These are phyloP conservation scores for Aurantiochytrium sp. DNA, from an alignment of 108 stramenopile species.

Conservation along the genomic window DNA sequence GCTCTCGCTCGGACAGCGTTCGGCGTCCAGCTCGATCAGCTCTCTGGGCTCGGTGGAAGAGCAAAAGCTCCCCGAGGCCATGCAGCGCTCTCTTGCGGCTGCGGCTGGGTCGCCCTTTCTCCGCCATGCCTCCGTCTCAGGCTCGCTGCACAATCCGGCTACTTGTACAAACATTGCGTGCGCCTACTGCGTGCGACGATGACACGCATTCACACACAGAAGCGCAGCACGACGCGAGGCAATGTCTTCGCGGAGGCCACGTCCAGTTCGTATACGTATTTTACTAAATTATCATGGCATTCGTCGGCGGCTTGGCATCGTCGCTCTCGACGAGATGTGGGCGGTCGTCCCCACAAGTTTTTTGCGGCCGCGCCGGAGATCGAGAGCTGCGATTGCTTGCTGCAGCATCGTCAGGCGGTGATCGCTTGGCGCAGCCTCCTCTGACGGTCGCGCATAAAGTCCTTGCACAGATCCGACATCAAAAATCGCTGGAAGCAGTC, in stretches of 20 bases:
- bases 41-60: not conserved
- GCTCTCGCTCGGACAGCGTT: not conserved
- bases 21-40: not conserved
- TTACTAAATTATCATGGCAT: too few species aligned
- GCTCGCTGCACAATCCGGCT: not conserved
- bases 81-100: not conserved
- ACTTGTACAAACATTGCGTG: not conserved
- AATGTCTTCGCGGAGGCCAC: not conserved
- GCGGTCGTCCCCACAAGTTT: too few species aligned
- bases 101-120: not conserved
- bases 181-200: not conserved
- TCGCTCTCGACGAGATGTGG: too few species aligned
- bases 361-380: too few species aligned
- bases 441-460: not conserved
- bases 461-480: not conserved
- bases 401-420: not conserved
- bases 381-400: too few species aligned
- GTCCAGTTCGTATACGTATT: not conserved
- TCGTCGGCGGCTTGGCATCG: not conserved
- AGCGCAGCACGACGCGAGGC: not conserved
- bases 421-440: not conserved
- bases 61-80: not conserved
- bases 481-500: not conserved
- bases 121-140: not conserved
- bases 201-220: not conserved